Evolutionary conservation across 495 filamentous ascomycete genomes (phyloP).

Genomic region (Haplographium delicatum): DNA sequence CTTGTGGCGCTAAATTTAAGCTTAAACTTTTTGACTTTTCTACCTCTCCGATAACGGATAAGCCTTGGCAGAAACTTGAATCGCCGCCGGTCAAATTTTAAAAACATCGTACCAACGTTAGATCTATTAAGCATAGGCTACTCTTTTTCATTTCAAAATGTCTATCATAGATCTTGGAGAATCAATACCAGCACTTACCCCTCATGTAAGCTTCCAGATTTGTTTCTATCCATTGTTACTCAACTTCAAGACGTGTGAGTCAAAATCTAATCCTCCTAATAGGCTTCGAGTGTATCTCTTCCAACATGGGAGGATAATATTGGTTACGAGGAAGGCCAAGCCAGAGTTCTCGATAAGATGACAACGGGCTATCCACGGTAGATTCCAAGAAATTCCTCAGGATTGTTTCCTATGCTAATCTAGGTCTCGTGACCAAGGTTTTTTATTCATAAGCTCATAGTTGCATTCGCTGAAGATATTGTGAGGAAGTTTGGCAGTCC

Average conservation of each 20-base stretch:
- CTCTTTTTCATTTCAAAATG: slow-evolving; percentile 12
- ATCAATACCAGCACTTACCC: slow-evolving; percentile 56
- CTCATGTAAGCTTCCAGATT: slow-evolving; percentile 44
- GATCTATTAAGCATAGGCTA: too few species aligned
- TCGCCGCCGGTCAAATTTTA: too few species aligned
- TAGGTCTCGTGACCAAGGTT: slow-evolving; percentile 50
- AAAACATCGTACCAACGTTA: too few species aligned
- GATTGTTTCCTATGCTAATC: slow-evolving; percentile 5
- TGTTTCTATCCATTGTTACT: slow-evolving; percentile 1
- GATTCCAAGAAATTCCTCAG: background rate
- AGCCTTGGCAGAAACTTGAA: too few species aligned
- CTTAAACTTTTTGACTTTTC: background rate
- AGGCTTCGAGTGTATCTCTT: slow-evolving; percentile 95
- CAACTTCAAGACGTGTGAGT: slow-evolving; percentile 7
- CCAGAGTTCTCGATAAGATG: slow-evolving; percentile 81
- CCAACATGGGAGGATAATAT: slow-evolving; percentile 90
- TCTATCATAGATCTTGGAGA: slow-evolving; percentile 39
- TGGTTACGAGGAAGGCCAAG: slow-evolving; percentile 87
- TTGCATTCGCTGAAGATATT: slow-evolving; percentile 64
- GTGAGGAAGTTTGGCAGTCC: slow-evolving; percentile 55
- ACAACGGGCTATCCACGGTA: slow-evolving; percentile 85
- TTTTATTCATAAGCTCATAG: slow-evolving; percentile 83
- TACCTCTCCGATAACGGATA: slow-evolving; percentile 1
- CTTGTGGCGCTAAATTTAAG: slow-evolving; percentile 9
- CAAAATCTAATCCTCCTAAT: slow-evolving; percentile 18